Base-by-base conservation (phyloP, 306 rosid species). In the Carpinus fangiana region DNA sequence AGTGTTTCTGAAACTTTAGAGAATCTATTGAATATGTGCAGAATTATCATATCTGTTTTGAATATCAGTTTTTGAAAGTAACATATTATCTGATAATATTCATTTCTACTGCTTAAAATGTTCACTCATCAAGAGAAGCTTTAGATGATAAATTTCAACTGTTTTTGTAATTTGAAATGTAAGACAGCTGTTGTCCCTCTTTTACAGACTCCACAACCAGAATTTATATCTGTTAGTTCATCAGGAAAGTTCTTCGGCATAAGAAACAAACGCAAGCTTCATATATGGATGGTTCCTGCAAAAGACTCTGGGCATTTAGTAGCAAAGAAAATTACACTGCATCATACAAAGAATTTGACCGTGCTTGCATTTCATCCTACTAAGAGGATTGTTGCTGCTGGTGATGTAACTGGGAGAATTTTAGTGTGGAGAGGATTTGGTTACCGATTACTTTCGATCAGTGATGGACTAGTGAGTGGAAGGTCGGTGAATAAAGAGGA, bases 321-420 rank as follows among this genome's bases (percentile, higher is more conserved):
- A 50, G 57, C 80, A 45, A 89, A 88, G 86, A 92, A 84, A 81
- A 89, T 93, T 69, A 83, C 87, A 14, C 83, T 95, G 88, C 99
- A 89, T 83, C 98, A 95, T 85, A 86, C 99, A 59, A 95, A 83
- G 83, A 78, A 66, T 71, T 80, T 93, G 77, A 72, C 86, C 1
- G 78, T 76, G 84, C 86, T 90, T 82, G 92, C 96, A 71, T 90
- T 95, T 86, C 98, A 95, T 85, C 97, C 96, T 67, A 83, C 87
- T 6, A 84, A 86, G 82, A 89, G 94, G 79, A 90, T 80, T 26
- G 90, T 95, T 43, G 99, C 99, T 78, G 98, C 98, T 0, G 98
- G 98, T 81, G 98, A 95, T 90, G 83, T 72, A 61, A 84, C 87
- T 64, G 99, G 99, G 77, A 90, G 99, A 86, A 90, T 95, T 78